Evolutionary conservation across 2,329 filamentous ascomycete genomes (phyloP).

Genomic region (Hymenoscyphus linearis): DNA sequence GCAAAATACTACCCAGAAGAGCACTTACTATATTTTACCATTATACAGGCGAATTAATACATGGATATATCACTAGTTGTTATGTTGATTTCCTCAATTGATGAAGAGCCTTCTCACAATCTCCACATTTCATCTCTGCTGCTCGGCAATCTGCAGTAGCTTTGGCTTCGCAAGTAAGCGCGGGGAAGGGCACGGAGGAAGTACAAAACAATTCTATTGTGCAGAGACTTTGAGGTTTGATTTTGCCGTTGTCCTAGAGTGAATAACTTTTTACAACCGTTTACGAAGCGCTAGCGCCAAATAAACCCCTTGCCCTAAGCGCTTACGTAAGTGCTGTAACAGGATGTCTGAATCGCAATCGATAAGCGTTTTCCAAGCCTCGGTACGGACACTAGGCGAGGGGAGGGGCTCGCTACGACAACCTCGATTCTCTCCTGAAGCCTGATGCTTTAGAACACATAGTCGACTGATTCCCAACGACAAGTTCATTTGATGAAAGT

Average conservation of each 20-base stretch:
- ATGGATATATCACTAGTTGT: not conserved
- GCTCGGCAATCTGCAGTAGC: not conserved
- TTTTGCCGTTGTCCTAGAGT: no score
- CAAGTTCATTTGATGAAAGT: not conserved
- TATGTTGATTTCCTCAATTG: not conserved
- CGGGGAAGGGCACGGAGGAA: not conserved
- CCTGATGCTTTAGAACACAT: not conserved
- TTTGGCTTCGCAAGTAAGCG: not conserved
- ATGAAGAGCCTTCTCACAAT: not conserved
- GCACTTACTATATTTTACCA: not conserved
- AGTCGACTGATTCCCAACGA: not conserved
- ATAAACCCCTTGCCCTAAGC: not conserved
- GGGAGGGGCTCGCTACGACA: not conserved
- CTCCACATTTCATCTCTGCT: not conserved
- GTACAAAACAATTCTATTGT: not conserved
- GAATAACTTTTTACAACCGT: not conserved
- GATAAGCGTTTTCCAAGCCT: not conserved
- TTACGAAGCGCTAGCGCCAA: not conserved
- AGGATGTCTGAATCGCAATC: not conserved
- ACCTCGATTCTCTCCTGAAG: not conserved
- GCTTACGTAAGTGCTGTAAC: not conserved
- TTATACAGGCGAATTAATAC: not conserved
- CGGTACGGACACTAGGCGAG: not conserved
- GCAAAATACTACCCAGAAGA: not conserved
- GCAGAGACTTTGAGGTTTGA: not conserved